These are phyloP conservation scores for Tolypocladium nubicola DNA, from an alignment of 2,329 filamentous ascomycete species.

Conservation along the genomic window DNA sequence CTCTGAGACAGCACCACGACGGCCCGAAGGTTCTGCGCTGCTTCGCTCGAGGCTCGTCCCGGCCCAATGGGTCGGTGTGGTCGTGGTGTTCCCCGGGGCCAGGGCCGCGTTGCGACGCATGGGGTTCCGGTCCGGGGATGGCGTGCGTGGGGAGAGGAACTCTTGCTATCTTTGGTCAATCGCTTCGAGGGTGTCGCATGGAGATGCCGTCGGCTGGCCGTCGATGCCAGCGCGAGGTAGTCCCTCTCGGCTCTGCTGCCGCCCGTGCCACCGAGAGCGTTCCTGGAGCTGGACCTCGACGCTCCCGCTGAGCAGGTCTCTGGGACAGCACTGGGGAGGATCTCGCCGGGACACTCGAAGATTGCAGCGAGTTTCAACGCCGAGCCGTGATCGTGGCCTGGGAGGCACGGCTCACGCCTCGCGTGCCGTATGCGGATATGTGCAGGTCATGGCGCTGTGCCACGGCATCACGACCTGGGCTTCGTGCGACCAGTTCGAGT, in stretches of 20 bases:
- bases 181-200: background rate
- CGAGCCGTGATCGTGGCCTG: background rate
- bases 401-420: background rate
- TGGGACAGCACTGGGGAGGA: background rate
- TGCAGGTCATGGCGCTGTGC: background rate
- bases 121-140: background rate
- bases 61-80: slow-evolving; percentile 2
- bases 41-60: background rate
- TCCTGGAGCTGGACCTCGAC: background rate
- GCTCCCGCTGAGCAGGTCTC: background rate
- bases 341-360: background rate
- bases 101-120: background rate
- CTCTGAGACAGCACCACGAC: background rate
- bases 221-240: background rate
- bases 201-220: background rate
- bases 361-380: background rate
- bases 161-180: background rate
- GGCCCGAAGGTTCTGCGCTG: background rate
- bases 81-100: background rate
- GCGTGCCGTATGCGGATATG: background rate
- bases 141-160: background rate
- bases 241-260: background rate
- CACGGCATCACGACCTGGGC: background rate
- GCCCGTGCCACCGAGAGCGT: background rate
- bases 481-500: background rate